These are phyloP conservation scores for Gelatoporia subvermispora DNA, from an alignment of 768 basidiomycete genomes.

Conservation along the genomic window DNA sequence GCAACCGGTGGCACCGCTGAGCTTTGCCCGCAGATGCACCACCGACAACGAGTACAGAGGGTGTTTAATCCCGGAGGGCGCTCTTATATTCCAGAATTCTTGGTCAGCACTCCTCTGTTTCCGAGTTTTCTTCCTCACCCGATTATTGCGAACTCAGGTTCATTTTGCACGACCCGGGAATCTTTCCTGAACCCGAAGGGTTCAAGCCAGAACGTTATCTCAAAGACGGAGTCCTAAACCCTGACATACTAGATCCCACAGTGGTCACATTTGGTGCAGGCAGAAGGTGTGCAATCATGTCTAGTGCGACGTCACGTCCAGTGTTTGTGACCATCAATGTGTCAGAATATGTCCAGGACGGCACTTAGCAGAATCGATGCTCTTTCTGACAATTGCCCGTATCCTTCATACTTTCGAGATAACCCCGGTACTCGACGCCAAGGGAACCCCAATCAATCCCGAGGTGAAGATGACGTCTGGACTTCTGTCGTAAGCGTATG, in stretches of 20 bases:
- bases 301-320: not conserved
- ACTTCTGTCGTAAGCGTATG: no score
- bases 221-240: slow-evolving; percentile 12
- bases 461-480: no score
- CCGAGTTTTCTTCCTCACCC: not conserved
- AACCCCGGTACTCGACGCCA: no score
- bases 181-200: slow-evolving; percentile 21
- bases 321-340: not conserved
- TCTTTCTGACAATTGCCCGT: slow-evolving; percentile 41
- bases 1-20: slow-evolving; percentile 12
- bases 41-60: slow-evolving; percentile 25
- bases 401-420: no score
- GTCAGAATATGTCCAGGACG: slow-evolving; percentile 30
- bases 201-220: slow-evolving; percentile 27
- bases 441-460: no score
- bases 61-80: slow-evolving; percentile 23
- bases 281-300: slow-evolving; percentile 14
- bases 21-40: slow-evolving; percentile 7
- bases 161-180: slow-evolving; percentile 16
- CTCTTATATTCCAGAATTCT: slow-evolving; percentile 16
- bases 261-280: slow-evolving; percentile 32
- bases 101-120: slow-evolving; percentile 4
- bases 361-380: slow-evolving; percentile 41
- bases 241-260: slow-evolving; percentile 18
- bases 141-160: slow-evolving; percentile 14